phyloP scores from a whole-genome alignment of 2,329 filamentous ascomycete species.

The Botrytis galanthina region DNA sequence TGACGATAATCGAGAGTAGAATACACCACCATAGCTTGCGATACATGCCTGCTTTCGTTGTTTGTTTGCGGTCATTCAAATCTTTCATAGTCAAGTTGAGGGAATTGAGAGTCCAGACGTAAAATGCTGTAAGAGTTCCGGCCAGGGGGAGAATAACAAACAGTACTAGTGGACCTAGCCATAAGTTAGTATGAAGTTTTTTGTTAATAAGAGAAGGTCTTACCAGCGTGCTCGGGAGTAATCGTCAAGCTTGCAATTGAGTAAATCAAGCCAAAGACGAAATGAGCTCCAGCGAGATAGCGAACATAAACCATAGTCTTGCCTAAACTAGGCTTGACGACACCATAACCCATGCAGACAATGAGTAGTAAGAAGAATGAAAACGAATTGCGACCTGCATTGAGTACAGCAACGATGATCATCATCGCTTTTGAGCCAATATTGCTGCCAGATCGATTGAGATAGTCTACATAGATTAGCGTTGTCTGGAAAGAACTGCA shows the following conservation, averaged over 20 bases:
- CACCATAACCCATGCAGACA: constrained; percentile 98
- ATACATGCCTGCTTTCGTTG: constrained; percentile 93
- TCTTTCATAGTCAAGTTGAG: constrained; percentile 95
- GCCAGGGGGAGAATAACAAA: constrained; percentile 91
- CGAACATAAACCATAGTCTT: constrained; percentile 93
- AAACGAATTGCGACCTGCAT: constrained; percentile 93
- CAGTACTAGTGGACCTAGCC: constrained; percentile 75
- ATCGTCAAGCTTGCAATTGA: constrained; percentile 85
- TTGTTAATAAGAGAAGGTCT: constrained; percentile 31
- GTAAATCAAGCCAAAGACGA: constrained; percentile 92
- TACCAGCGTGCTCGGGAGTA: constrained; percentile 78
- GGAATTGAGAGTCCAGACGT: constrained; percentile 97
- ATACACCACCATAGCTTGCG: constrained; percentile 99
- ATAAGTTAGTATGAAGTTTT: constrained; percentile 19
- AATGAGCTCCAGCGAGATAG: constrained; percentile 86
- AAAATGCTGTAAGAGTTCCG: constrained; percentile 90
- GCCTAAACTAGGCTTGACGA: constrained; percentile 89
- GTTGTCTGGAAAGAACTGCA: neutral
- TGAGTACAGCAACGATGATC: constrained; percentile 87
- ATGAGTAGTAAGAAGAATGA: constrained; percentile 97
- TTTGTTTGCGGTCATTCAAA: constrained; percentile 89
- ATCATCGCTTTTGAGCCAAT: constrained; percentile 80
- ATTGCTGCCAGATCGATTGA: constrained; percentile 86
- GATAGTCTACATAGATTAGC: constrained; percentile 65
- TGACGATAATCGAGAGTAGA: constrained; percentile 84